Evolutionary conservation across 2,329 filamentous ascomycete species (phyloP).

Genomic region (Tolypocladium guangdongense): DNA sequence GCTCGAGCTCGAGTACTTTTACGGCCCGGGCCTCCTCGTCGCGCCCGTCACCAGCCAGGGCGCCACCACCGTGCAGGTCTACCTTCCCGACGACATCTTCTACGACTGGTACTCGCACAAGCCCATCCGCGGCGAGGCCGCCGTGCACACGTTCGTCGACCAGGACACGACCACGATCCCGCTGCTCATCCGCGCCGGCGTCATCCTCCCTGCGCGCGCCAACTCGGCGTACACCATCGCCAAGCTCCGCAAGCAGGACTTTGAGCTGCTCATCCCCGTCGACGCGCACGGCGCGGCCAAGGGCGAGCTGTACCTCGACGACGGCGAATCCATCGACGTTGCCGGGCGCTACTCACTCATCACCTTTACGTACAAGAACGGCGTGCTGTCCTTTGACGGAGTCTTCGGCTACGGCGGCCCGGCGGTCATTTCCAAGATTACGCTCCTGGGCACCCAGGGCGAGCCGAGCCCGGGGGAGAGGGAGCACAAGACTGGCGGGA

Average conservation of each 20-base stretch:
- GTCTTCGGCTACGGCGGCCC: constrained; percentile 39
- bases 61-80: constrained; percentile 31
- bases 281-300: constrained; percentile 48
- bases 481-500: constrained; percentile 1
- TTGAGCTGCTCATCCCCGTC: constrained; percentile 61
- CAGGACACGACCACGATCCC: constrained; percentile 42
- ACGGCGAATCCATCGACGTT: constrained; percentile 59
- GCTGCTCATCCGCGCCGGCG: constrained; percentile 55
- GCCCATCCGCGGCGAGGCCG: constrained; percentile 28
- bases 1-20: constrained; percentile 40
- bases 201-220: constrained; percentile 50
- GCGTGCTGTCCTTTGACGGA: constrained; percentile 39
- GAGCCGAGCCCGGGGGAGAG: not conserved
- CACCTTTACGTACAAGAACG: constrained; percentile 45
- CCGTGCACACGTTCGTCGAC: constrained; percentile 20
- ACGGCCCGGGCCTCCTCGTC: constrained; percentile 36
- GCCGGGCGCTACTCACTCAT: constrained; percentile 39
- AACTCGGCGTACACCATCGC: constrained; percentile 51
- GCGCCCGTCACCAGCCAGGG: constrained; percentile 36
- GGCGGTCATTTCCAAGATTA: constrained; percentile 35
- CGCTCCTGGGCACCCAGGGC: constrained; percentile 29
- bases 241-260: constrained; percentile 51
- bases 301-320: constrained; percentile 66
- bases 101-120: constrained; percentile 42
- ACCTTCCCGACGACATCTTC: constrained; percentile 38